Conservation (phyloP, 2,329 filamentous ascomycete species). For the Microascus cirrosus region DNA sequence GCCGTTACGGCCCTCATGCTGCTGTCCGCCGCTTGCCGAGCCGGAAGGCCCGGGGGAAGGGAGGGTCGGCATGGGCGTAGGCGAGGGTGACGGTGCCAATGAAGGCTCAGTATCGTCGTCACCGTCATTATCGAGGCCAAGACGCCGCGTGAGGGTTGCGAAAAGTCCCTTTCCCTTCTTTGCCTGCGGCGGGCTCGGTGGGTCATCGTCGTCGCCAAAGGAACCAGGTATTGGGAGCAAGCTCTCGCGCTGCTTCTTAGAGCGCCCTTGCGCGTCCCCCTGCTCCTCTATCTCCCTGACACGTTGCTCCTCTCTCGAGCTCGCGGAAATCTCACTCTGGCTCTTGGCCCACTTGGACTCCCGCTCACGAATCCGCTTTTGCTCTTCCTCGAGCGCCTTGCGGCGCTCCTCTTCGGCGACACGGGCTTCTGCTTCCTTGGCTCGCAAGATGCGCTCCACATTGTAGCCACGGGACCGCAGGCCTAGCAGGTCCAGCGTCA, state of each 20-base stretch:
- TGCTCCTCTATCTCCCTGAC: constrained; percentile 12
- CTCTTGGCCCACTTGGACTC: not conserved
- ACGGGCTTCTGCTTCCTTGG: constrained; percentile 76
- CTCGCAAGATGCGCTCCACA: constrained; percentile 83
- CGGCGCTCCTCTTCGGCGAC: constrained; percentile 76
- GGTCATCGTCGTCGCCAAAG: constrained; percentile 56
- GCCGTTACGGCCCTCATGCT: constrained; percentile 15
- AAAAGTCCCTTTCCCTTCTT: constrained; percentile 49
- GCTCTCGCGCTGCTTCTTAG: constrained; percentile 19
- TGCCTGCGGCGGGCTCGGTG: constrained; percentile 18
- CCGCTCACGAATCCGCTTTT: constrained; percentile 50
- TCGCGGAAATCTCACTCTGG: not conserved
- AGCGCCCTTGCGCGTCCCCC: constrained; percentile 18
- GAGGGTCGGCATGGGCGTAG: constrained; percentile 9
- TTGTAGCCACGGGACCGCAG: constrained; percentile 87
- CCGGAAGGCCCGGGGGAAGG: not conserved
- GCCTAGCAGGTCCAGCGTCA: constrained; percentile 74
- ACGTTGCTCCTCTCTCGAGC: constrained; percentile 7
- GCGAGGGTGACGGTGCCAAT: too few species aligned
- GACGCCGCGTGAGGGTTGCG: constrained; percentile 52
- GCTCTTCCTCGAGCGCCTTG: constrained; percentile 62
- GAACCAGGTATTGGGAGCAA: constrained; percentile 57
- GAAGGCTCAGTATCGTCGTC: constrained; percentile 17
- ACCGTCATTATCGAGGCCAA: constrained; percentile 51
- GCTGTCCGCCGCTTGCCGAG: constrained; percentile 6